These are phyloP conservation scores for Pontederia crassipes DNA, from an alignment of 176 grass and related monocot genomes.

Conservation along the genomic window DNA sequence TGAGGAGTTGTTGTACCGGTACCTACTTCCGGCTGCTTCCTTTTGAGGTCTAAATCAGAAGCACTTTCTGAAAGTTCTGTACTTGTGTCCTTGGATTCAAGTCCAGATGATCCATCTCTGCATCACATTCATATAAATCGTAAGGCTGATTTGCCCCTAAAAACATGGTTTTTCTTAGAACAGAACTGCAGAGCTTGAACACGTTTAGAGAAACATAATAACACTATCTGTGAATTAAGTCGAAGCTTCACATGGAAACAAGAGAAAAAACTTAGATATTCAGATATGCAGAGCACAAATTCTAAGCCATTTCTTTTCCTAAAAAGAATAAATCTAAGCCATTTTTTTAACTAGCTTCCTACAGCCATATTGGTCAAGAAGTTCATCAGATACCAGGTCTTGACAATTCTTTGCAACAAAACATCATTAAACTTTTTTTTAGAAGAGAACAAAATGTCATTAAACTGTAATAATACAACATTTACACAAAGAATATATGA, in stretches of 20 bases:
- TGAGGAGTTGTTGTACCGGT: constrained; percentile 34
- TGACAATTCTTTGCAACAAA: neutral
- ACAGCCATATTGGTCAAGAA: too few species aligned
- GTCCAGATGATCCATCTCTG: constrained; percentile 31
- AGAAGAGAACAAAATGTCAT: neutral
- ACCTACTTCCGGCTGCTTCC: constrained; percentile 38
- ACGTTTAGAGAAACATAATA: neutral
- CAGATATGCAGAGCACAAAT: too few species aligned
- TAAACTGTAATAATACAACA: neutral
- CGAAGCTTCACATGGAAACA: neutral
- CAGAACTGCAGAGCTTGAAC: neutral
- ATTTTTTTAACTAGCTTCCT: too few species aligned
- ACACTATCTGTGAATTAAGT: too few species aligned
- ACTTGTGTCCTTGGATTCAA: constrained; percentile 32
- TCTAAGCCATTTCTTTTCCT: too few species aligned
- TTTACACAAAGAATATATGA: neutral
- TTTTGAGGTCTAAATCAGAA: constrained; percentile 41
- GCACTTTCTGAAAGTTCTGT: constrained; percentile 8
- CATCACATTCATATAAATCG: constrained; percentile 12
- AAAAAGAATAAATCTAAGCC: too few species aligned
- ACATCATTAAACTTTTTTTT: neutral
- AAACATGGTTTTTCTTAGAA: neutral
- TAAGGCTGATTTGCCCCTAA: too few species aligned
- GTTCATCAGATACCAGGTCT: neutral
- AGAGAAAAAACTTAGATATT: neutral